Evolutionary conservation across 129 eudicot species (phyloP), one percentile per base, ranked within the genome.

Genomic region (Flaveria trinervia): DNA sequence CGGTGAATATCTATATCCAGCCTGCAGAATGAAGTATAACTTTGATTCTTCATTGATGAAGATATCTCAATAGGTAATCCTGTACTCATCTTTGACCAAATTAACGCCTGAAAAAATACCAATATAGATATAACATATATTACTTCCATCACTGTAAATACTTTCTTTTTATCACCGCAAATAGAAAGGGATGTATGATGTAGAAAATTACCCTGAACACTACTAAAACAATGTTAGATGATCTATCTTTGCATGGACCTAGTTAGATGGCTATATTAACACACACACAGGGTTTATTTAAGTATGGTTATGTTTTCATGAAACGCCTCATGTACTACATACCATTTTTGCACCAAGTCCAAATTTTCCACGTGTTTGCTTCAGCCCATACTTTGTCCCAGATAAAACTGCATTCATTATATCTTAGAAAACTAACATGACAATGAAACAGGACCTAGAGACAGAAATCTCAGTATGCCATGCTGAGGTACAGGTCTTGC

Each of bases 51-150:
- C 99, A 95, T 95, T 73, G 99, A 90, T 73, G 99, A 91, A 30
- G 92, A 77, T 72, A 95, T 95, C 86, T 95, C 99, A 74, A 95
- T 95, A 45, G 99, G 97, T 82, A 95, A 87, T 80, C 99, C 99
- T n/a, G 99, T 95, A 86, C 99, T 95, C 99, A 95, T 95, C 88
- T 95, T 95, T 76, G 99, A 95, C 99, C 99, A 95, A 76, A 95
- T 95, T 70, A 95, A 85, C 11, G 99, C 99, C 99, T 95, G 89
- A 68, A 82, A 45, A 36, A 71, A 67, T 39, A 54, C 73, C 9
- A 85, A 8, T 36, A 36, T 36, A 60, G 13, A 54, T 69, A 46
- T 49, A 61, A 20, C 61, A 57, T 48, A 12, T 67, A 72, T 50
- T 12, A 71, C 39, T 43, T 46, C 9, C 44, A 78, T 70, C 61